Evolutionary conservation across 495 filamentous ascomycete species (phyloP), one percentile per base, ranked within the genome.

Genomic region (Neurospora sp.): DNA sequence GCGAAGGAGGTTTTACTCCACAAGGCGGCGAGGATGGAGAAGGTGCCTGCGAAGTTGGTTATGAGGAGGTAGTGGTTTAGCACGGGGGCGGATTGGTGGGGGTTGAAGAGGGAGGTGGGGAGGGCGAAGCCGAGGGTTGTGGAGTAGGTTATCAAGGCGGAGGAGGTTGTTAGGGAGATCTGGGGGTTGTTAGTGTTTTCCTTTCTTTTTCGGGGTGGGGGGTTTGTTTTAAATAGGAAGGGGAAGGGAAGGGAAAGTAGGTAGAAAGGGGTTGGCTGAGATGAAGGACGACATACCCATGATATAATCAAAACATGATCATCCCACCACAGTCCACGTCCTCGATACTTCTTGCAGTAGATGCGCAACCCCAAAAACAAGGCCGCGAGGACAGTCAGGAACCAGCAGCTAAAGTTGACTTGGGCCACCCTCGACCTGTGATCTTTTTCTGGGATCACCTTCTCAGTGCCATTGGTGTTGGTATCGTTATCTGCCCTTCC

Each of bases 131-230:
- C 80, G 4, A 76, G 53, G 17, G 73, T 80, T n/a, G 81, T 71
- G 4, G 70, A 68, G 31, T 80, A 76, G 10, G 88, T 87, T 73
- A 98, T 89, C 77, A 97, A 97, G 4, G 86, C 86, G 79, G 97
- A 93, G 4, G 79, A 78, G 9, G 79, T 41, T 16, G 76, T 71
- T n/a, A 77, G 70, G 12, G 74, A 73, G n/a, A 77, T 48, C 76
- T 77, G 69, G 3, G 4, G 7, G 8, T 16, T 12, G 48, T 71
- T 41, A 42, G 72, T 17, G 12, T 48, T 17, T n/a, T 22, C 2
- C 7, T 35, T 8, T 16, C 37, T 40, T 4, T 40, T 40, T 14
- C 39, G 27, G 27, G 22, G 40, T 35, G 70, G 61, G n/a, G 10
- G 20, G 31, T 27, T 68, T 68, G 41, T 20, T 27, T 27, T 40